Evolutionary conservation across 1,139 yeast species (phyloP), one percentile per base, ranked within the genome.

Genomic region (Nakaseomyces nivariensis): DNA sequence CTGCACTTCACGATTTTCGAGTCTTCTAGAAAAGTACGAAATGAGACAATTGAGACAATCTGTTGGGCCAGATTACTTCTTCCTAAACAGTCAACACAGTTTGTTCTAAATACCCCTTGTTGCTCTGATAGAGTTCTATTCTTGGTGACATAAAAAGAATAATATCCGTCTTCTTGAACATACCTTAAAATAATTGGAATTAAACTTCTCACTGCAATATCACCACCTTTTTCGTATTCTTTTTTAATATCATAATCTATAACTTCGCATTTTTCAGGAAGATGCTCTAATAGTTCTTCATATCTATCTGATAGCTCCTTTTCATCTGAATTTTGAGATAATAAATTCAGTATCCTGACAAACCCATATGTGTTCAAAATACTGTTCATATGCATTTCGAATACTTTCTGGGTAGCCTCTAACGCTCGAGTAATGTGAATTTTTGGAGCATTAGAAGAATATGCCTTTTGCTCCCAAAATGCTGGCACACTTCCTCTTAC

Each of bases 381-480:
- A 26, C 75, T 74, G 41, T 78, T 77, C 62, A 92, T 87, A 67
- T 94, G 99, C 52, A 77, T 76, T 57, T 85, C 82, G 61, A 92
- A 90, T 1, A 92, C 80, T 0, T 96, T 95, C 60, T 88, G 96
- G 0, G 97, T 82, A 0, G 97, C 98, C 56, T 89, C 97, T 29
- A 77, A 69, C 1, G 96, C 86, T 59, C 98, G 74, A 0, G 97
- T 89, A 10, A 94, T 76, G 37, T 86, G 85, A 47, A 92, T 87
- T 64, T 90, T 92, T 22, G 94, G 90, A 57, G 82, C 82, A 17
- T 92, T 84, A 45, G 81, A 63, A n/a, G 82, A 70, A 17, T 27
- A 41, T 1, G 95, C 81, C 61, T 90, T 97, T 66, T 94, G 99
- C 64, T 94, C 98, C 98, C 98, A 94, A 63, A 94, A 94, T 1